phyloP scores from a whole-genome alignment of 2,329 filamentous ascomycete species.

The Alternaria gansuensis region DNA sequence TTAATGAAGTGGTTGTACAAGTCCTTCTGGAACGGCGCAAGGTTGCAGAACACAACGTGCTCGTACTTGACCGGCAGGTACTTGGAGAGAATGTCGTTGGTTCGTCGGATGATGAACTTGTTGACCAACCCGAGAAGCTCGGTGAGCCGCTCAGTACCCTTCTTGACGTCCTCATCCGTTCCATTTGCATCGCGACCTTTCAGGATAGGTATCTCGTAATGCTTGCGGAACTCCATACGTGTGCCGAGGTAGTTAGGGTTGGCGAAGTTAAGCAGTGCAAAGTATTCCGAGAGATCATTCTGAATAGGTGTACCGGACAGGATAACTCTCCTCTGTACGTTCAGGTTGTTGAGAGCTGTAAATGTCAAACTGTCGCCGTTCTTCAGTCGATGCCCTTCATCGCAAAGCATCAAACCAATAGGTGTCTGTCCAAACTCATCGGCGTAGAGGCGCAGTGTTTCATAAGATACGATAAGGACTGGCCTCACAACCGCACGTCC shows the following conservation, averaged over 20 bases:
- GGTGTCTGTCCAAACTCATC: slow-evolving; percentile 88
- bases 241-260: slow-evolving; percentile 93
- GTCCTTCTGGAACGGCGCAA: slow-evolving; percentile 89
- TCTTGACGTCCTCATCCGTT: slow-evolving; percentile 80
- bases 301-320: slow-evolving; percentile 97
- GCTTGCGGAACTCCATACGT: slow-evolving; percentile 89
- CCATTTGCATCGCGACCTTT: slow-evolving; percentile 90
- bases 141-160: slow-evolving; percentile 81
- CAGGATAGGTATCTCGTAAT: slow-evolving; percentile 91
- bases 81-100: slow-evolving; percentile 97
- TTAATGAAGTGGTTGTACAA: slow-evolving; percentile 98
- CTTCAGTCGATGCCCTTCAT: slow-evolving; percentile 95
- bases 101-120: slow-evolving; percentile 97
- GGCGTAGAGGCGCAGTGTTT: slow-evolving; percentile 89
- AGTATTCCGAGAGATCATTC: slow-evolving; percentile 98
- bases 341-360: slow-evolving; percentile 85
- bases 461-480: slow-evolving; percentile 97
- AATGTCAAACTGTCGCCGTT: slow-evolving; percentile 98
- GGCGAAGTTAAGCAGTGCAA: slow-evolving; percentile 92
- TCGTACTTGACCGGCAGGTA: slow-evolving; percentile 99
- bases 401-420: slow-evolving; percentile 92
- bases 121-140: slow-evolving; percentile 89
- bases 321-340: slow-evolving; percentile 91
- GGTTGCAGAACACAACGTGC: slow-evolving; percentile 97
- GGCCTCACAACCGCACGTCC: slow-evolving; percentile 90